A percentile compares a stretch with the other conserved stretches of the same genome.
These are phyloP conservation scores for Pyrenophora graminea DNA, from an alignment of 2,329 filamentous ascomycete genomes.

Conservation along the genomic window DNA sequence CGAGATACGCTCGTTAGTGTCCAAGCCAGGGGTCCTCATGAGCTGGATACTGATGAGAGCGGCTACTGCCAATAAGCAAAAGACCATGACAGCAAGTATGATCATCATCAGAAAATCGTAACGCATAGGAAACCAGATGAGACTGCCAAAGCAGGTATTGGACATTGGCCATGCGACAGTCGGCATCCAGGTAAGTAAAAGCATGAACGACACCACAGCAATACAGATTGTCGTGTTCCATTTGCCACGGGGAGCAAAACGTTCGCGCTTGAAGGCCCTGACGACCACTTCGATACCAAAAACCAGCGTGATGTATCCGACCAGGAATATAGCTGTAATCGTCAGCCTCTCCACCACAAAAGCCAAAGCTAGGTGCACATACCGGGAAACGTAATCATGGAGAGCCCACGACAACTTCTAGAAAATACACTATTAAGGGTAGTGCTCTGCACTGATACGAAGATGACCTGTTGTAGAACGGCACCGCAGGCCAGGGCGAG, in stretches of 20 bases:
- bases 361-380: slow-evolving; percentile 18
- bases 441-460: slow-evolving; percentile 46
- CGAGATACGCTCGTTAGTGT: slow-evolving; percentile 63
- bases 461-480: slow-evolving; percentile 45
- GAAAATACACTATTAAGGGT: slow-evolving; percentile 46
- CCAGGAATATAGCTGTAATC: slow-evolving; percentile 64
- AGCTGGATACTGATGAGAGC: slow-evolving; percentile 62
- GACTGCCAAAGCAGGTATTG: slow-evolving; percentile 67
- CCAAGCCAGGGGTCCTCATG: slow-evolving; percentile 59
- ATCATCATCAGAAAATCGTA: slow-evolving; percentile 64
- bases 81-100: slow-evolving; percentile 57
- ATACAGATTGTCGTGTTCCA: slow-evolving; percentile 66
- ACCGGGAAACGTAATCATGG: slow-evolving; percentile 48
- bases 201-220: slow-evolving; percentile 54
- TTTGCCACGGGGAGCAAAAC: slow-evolving; percentile 63
- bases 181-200: slow-evolving; percentile 63
- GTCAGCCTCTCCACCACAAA: slow-evolving; percentile 20
- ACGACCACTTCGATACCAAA: slow-evolving; percentile 66
- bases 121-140: slow-evolving; percentile 68
- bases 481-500: slow-evolving; percentile 46
- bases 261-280: slow-evolving; percentile 58
- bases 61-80: slow-evolving; percentile 57
- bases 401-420: slow-evolving; percentile 39
- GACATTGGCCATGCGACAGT: slow-evolving; percentile 60
- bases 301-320: slow-evolving; percentile 67